Evolutionary conservation across 306 rosid species (phyloP), one percentile per base, ranked within the genome.

Genomic region (Casuarina equisetifolia): DNA sequence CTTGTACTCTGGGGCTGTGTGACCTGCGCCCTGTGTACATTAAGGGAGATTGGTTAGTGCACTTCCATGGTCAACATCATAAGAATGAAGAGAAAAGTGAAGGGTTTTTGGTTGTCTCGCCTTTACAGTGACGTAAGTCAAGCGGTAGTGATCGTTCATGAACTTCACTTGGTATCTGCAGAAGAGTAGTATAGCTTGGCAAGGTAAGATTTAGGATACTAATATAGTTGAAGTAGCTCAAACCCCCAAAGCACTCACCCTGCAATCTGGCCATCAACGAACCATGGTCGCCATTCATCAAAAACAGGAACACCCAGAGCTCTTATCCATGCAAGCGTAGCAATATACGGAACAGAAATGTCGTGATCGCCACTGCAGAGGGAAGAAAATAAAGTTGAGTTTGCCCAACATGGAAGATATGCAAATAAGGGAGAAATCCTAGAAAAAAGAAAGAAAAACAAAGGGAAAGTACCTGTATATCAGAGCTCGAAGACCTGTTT

Each of bases 271-370:
- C 74, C 83, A 4, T 62, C 61, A n/a, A 83, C 70, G 57, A 59
- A 25, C 83, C 86, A 79, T 6, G 86, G 83, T 9, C 83, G 73
- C 83, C 80, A 83, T 35, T 83, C 70, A 75, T 83, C 83, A 11
- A 79, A 81, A 55, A 79, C 75, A 3, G 78, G 10, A 10, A 69
- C 71, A 61, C 59, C 78, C 13, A 78, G 73, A 40, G 77, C 59
- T 46, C 38, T 83, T 67, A 83, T 83, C 86, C 86, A 79, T 38
- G 73, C 67, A 32, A 69, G 57, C 43, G 86, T 83, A 17, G 77
- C 78, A 63, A 74, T 8, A 51, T 16, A 74, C 2, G 83, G 80
- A 38, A 79, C 81, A 42, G 46, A 43, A 75, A 83, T 74, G 71
- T 83, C 86, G 70, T 79, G 86, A 63, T 83, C 86, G 38, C 83